Evolutionary conservation across 768 basidiomycete species (phyloP).

Genomic region (Lentinula guzmanii): DNA sequence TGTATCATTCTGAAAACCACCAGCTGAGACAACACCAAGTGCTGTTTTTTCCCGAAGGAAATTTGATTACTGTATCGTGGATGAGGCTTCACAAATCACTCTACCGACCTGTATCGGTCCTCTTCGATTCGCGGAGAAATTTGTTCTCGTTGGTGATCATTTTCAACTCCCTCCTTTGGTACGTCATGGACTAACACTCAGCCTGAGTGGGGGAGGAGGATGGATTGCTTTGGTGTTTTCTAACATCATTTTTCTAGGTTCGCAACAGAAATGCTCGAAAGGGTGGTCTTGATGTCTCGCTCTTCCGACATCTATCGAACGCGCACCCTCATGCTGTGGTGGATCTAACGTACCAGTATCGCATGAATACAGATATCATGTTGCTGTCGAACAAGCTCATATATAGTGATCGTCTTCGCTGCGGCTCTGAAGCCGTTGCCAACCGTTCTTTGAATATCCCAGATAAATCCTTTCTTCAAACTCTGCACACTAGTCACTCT

Average conservation of each 20-base stretch:
- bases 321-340: constrained; percentile 83
- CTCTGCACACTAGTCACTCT: constrained; percentile 31
- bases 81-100: constrained; percentile 97
- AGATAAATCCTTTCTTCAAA: constrained; percentile 32
- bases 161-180: constrained; percentile 95
- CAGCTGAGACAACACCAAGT: constrained; percentile 31
- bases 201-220: too few species aligned
- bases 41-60: constrained; percentile 77
- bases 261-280: constrained; percentile 72
- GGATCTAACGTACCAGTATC: constrained; percentile 84
- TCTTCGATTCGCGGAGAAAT: constrained; percentile 81
- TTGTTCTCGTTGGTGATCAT: constrained; percentile 95
- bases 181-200: constrained; percentile 11
- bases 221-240: neutral
- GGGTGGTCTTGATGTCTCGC: constrained; percentile 83
- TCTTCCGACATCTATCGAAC: constrained; percentile 86
- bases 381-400: constrained; percentile 80
- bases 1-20: constrained; percentile 21
- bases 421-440: constrained; percentile 73
- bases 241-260: constrained; percentile 42
- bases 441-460: constrained; percentile 51
- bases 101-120: constrained; percentile 94
- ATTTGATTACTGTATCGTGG: constrained; percentile 97
- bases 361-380: constrained; percentile 99
- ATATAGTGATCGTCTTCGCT: constrained; percentile 70